Evolutionary conservation across 305 asterid species (phyloP).

Genomic region (Plantago lanceolata): DNA sequence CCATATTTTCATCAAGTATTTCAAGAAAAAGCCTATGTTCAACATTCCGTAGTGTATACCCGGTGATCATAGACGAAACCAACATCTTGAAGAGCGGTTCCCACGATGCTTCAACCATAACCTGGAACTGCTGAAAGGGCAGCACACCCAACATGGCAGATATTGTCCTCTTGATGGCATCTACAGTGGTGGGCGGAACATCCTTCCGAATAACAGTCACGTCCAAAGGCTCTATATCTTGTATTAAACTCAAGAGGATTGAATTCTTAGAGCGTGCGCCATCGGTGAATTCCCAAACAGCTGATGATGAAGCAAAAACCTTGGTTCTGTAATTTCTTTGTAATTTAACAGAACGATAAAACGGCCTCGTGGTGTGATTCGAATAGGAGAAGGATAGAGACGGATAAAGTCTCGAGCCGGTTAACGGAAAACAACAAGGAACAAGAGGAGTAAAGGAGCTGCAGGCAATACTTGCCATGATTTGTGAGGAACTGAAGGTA

Average conservation of each 20-base stretch:
- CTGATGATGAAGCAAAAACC: too few species aligned
- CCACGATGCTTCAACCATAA: slow-evolving; percentile 78
- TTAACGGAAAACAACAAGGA: too few species aligned
- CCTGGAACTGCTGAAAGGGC: slow-evolving; percentile 90
- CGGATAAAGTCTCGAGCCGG: too few species aligned
- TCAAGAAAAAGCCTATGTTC: slow-evolving; percentile 85
- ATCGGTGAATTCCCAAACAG: too few species aligned
- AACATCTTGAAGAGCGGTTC: slow-evolving; percentile 80
- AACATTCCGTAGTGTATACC: slow-evolving; percentile 87
- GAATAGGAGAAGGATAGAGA: too few species aligned
- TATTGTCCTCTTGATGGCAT: slow-evolving; percentile 93
- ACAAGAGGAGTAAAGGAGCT: too few species aligned
- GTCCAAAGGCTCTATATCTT: slow-evolving; percentile 87
- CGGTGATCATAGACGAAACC: slow-evolving; percentile 88
- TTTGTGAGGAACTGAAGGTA: too few species aligned
- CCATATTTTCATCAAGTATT: slow-evolving; percentile 41
- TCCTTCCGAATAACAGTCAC: slow-evolving; percentile 84
- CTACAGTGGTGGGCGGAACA: slow-evolving; percentile 71
- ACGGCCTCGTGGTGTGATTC: too few species aligned
- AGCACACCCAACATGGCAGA: slow-evolving; percentile 89
- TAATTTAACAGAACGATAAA: too few species aligned
- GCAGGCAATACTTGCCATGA: too few species aligned
- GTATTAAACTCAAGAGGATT: slow-evolving; percentile 50
- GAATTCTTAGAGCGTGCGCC: slow-evolving; percentile 35
- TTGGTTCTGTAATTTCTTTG: too few species aligned